phyloP scores from a whole-genome alignment of 2,329 filamentous ascomycete species.

The Teratosphaeria nubilosa region DNA sequence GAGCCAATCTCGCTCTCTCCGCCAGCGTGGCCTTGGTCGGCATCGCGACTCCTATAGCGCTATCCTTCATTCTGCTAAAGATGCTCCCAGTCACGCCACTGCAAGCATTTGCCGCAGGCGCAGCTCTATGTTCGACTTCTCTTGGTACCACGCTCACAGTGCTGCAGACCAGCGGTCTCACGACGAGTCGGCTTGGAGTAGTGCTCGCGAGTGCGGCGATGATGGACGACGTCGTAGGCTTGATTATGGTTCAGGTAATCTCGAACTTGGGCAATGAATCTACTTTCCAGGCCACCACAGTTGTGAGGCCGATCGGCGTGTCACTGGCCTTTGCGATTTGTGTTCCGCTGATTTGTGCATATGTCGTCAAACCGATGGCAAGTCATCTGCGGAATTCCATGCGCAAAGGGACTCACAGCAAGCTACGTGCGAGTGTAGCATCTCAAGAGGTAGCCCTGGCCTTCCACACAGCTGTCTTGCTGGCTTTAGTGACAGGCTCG shows the following conservation, averaged over 20 bases:
- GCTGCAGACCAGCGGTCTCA: conserved; percentile 49
- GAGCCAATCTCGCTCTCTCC: conserved; percentile 52
- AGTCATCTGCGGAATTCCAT: neutral
- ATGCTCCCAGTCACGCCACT: conserved; percentile 42
- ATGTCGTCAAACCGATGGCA: conserved; percentile 35
- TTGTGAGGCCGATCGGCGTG: conserved; percentile 43
- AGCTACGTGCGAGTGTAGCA: neutral
- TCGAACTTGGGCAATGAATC: conserved; percentile 46
- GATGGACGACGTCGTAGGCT: conserved; percentile 69
- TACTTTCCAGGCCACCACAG: conserved; percentile 27
- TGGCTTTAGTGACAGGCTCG: conserved; percentile 41
- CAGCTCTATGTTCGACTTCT: conserved; percentile 63
- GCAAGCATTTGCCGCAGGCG: conserved; percentile 62
- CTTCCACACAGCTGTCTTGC: conserved; percentile 41
- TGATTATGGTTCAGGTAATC: conserved; percentile 70
- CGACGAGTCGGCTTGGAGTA: conserved; percentile 45
- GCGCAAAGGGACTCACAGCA: neutral
- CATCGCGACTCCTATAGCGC: conserved; percentile 46
- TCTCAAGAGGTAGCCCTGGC: conserved; percentile 31
- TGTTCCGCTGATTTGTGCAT: conserved; percentile 39
- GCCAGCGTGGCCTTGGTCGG: conserved; percentile 11
- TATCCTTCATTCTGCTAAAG: conserved; percentile 52
- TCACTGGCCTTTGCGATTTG: conserved; percentile 42
- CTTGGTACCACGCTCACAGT: conserved; percentile 62
- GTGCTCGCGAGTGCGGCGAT: conserved; percentile 65